Percentiles rank a stretch among this genome's conserved stretches.
These are phyloP conservation scores for Septoria linicola DNA, from an alignment of 2,329 filamentous ascomycete genomes.

Conservation along the genomic window DNA sequence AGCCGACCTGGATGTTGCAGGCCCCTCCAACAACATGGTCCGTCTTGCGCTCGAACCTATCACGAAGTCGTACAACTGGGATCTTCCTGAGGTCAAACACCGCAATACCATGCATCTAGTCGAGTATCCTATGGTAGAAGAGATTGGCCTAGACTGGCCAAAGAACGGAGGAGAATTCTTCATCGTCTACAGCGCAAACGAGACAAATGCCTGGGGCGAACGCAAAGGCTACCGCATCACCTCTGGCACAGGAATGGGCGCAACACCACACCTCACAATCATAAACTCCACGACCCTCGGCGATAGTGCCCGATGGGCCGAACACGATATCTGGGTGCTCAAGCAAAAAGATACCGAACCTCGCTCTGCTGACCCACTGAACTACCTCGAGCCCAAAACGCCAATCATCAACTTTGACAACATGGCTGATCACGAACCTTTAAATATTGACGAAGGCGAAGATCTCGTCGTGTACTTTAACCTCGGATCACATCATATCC, in stretches of 20 bases:
- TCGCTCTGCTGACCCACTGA: constrained; percentile 46
- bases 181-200: constrained; percentile 40
- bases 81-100: constrained; percentile 30
- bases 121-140: constrained; percentile 29
- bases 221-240: constrained; percentile 47
- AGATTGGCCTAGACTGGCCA: constrained; percentile 38
- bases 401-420: constrained; percentile 54
- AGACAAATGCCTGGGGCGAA: constrained; percentile 45
- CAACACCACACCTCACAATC: constrained; percentile 49
- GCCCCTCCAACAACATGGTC: constrained; percentile 39
- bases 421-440: constrained; percentile 51
- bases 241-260: constrained; percentile 37
- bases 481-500: constrained; percentile 54
- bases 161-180: constrained; percentile 44
- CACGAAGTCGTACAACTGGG: constrained; percentile 35
- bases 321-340: constrained; percentile 53
- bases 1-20: constrained; percentile 43
- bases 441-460: constrained; percentile 35
- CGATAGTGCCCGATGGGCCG: constrained; percentile 51
- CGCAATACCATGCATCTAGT: constrained; percentile 38
- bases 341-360: constrained; percentile 56
- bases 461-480: constrained; percentile 52
- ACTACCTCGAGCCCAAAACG: constrained; percentile 47
- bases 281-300: constrained; percentile 49
- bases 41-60: constrained; percentile 35